phyloP scores from a whole-genome alignment of 1,284 basidiomycete species.

The Ceratobasidium papillatum region DNA sequence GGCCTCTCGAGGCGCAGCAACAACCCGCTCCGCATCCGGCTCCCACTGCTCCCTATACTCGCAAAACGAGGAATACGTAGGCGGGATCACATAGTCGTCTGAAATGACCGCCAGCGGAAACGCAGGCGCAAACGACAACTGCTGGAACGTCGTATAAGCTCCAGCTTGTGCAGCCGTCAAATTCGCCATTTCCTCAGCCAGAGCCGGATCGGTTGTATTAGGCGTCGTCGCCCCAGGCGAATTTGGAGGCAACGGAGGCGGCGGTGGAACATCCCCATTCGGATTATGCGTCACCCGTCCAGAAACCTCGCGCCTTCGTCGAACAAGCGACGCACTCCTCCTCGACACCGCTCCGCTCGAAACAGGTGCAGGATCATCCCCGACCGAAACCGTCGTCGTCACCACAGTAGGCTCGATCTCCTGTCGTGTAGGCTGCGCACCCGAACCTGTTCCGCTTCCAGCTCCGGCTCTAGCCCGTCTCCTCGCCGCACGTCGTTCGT shows the following conservation, averaged over 20 bases:
- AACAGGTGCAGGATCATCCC: not conserved
- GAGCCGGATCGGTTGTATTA: not conserved
- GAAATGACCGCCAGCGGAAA: conserved; percentile 86
- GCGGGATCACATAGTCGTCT: conserved; percentile 87
- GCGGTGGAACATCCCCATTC: not conserved
- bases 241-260: not conserved
- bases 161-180: conserved; percentile 70
- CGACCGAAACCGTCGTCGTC: conserved; percentile 38
- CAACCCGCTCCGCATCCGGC: conserved; percentile 28
- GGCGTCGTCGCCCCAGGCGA: not conserved
- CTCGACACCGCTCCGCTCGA: not conserved
- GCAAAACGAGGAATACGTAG: conserved; percentile 80
- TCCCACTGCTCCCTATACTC: conserved; percentile 63
- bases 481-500: conserved; percentile 81
- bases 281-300: conserved; percentile 12
- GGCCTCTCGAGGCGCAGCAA: conserved; percentile 48
- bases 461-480: conserved; percentile 70
- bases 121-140: conserved; percentile 79
- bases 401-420: conserved; percentile 34
- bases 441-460: conserved; percentile 58
- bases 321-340: conserved; percentile 15
- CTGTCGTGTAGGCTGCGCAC: conserved; percentile 60
- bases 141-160: conserved; percentile 88
- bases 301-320: conserved; percentile 18
- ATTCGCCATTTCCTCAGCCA: conserved; percentile 71